phyloP scores from a whole-genome alignment of 345 rosid genomes.

The Bruguiera sexangula region DNA sequence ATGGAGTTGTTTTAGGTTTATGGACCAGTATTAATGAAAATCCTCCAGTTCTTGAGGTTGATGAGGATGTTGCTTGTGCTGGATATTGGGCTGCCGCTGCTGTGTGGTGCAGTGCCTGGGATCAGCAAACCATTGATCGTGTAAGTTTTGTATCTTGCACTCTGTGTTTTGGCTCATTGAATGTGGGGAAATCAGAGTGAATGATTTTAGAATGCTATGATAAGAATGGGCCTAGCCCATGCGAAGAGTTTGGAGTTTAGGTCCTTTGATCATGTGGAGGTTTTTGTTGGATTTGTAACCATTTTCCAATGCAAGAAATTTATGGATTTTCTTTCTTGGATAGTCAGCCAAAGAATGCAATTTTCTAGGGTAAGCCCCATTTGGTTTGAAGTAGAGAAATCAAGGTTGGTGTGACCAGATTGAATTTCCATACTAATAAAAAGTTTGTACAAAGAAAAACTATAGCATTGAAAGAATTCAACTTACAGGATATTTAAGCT shows the following conservation, averaged over 20 bases:
- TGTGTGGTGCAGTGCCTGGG: conserved; percentile 90
- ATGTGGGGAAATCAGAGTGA: not conserved
- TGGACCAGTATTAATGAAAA: conserved; percentile 66
- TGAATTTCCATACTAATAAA: no score
- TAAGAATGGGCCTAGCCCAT: not conserved
- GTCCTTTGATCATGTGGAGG: not conserved
- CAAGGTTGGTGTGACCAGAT: no score
- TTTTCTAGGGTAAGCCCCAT: not conserved
- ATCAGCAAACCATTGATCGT: conserved; percentile 85
- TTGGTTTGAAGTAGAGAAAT: not conserved
- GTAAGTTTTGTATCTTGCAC: conserved; percentile 42
- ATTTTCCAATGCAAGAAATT: not conserved
- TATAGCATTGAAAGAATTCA: no score
- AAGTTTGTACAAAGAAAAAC: no score
- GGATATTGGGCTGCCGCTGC: conserved; percentile 99
- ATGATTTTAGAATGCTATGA: not conserved
- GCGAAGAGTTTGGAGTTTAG: not conserved
- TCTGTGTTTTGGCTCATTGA: not conserved
- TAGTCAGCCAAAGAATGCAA: not conserved
- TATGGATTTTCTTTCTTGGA: not conserved
- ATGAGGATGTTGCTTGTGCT: conserved; percentile 55
- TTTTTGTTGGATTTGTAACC: conserved; percentile 1
- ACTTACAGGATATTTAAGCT: no score
- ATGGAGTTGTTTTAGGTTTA: conserved; percentile 88
- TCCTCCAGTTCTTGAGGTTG: conserved; percentile 42